These are phyloP conservation scores for Salix dunnii DNA, from an alignment of 345 rosid species.

Conservation along the genomic window DNA sequence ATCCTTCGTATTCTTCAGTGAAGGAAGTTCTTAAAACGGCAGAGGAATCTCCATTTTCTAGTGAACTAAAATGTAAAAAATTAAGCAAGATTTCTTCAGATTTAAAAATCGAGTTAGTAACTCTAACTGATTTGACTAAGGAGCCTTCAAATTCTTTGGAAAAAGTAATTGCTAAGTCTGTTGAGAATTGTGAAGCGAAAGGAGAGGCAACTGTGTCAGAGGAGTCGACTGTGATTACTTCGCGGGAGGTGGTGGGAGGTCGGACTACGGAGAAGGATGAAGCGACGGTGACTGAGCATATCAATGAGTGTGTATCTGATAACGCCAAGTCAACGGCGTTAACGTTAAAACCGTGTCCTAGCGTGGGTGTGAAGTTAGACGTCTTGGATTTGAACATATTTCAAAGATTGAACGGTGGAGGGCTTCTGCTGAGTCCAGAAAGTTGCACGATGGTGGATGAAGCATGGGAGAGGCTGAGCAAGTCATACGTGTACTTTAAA, in stretches of 20 bases:
- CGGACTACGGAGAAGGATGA: conserved; percentile 1
- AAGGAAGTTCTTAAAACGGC: neutral
- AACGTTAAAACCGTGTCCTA: conserved; percentile 35
- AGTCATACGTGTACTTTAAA: conserved; percentile 36
- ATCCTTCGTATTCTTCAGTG: neutral
- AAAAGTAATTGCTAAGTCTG: conserved; percentile 1
- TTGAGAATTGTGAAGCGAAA: neutral
- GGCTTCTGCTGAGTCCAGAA: conserved; percentile 18
- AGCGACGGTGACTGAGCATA: conserved; percentile 17
- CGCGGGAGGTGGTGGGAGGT: neutral
- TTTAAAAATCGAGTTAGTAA: neutral
- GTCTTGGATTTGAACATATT: conserved; percentile 15
- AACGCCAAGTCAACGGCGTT: conserved; percentile 6
- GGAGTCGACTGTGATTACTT: neutral
- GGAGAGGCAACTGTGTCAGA: neutral
- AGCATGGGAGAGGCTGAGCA: conserved; percentile 46
- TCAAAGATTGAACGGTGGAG: conserved; percentile 13
- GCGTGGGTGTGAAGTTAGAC: conserved; percentile 32
- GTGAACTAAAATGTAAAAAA: neutral
- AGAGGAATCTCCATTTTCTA: neutral
- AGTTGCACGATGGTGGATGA: conserved; percentile 41
- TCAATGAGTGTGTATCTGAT: conserved; percentile 5
- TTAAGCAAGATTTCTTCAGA: neutral
- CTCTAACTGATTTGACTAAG: neutral
- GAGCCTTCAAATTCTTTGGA: neutral